These are phyloP conservation scores for Saprolegnia diclina DNA, from an alignment of 352 stramenopile species.

Conservation along the genomic window DNA sequence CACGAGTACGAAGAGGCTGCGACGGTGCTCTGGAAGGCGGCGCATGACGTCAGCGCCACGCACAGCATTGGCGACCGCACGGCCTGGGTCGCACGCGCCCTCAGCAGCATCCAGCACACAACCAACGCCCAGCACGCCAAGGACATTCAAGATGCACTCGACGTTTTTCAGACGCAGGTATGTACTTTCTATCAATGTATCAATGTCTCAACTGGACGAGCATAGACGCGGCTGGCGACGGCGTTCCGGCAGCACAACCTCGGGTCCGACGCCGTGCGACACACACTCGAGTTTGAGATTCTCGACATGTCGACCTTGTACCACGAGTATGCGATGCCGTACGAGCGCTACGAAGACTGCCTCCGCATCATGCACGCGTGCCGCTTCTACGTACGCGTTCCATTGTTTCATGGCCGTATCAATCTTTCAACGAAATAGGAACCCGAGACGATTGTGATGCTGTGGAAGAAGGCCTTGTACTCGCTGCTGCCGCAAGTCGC, in stretches of 20 bases:
- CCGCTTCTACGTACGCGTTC: slow-evolving; percentile 6
- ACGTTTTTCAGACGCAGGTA: slow-evolving; percentile 26
- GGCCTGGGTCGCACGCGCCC: slow-evolving; percentile 11
- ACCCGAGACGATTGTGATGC: slow-evolving; percentile 1
- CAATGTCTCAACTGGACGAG: neutral
- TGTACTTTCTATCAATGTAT: neutral
- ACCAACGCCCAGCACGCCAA: neutral
- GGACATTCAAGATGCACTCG: slow-evolving; percentile 23
- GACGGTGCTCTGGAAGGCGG: slow-evolving; percentile 10
- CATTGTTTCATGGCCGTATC: neutral
- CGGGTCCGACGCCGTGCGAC: neutral
- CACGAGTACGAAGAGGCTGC: slow-evolving; percentile 16
- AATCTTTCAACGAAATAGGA: slow-evolving; percentile 14
- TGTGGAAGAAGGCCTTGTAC: slow-evolving; percentile 21
- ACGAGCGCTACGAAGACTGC: slow-evolving; percentile 20
- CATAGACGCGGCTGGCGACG: slow-evolving; percentile 14
- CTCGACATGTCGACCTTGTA: slow-evolving; percentile 27
- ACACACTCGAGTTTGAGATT: slow-evolving; percentile 9
- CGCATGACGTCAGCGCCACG: neutral
- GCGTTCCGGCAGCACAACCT: slow-evolving; percentile 17
- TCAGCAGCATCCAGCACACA: slow-evolving; percentile 12
- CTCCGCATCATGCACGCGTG: slow-evolving; percentile 26
- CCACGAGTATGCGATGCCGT: slow-evolving; percentile 23
- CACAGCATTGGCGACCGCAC: slow-evolving; percentile 14
- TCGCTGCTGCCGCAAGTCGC: slow-evolving; percentile 1